Evolutionary conservation across 495 filamentous ascomycete species (phyloP).

Genomic region (Annulohypoxylon maeteangense): DNA sequence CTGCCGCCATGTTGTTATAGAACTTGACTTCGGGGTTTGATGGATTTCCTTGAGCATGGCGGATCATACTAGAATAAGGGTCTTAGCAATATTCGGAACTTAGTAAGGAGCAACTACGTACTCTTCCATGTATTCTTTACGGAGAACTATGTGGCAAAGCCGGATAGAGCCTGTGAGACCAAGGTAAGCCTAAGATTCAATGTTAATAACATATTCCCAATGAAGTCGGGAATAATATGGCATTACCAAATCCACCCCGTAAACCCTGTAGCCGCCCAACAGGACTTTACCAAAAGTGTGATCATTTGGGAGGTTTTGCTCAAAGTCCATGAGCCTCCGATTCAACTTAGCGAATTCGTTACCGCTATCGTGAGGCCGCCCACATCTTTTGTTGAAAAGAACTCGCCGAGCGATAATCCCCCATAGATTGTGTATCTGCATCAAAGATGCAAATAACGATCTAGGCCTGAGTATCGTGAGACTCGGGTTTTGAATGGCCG

Average conservation of each 20-base stretch:
- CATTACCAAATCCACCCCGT: constrained; percentile 55
- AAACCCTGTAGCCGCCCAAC: constrained; percentile 56
- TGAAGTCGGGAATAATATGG: too few species aligned
- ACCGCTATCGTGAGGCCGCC: constrained; percentile 52
- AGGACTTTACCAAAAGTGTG: constrained; percentile 57
- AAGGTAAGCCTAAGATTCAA: constrained; percentile 54
- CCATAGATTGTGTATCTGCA: constrained; percentile 62
- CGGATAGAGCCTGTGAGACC: constrained; percentile 60
- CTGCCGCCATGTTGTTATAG: constrained; percentile 56
- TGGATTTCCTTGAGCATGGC: constrained; percentile 47
- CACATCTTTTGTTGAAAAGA: constrained; percentile 50
- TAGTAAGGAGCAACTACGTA: constrained; percentile 40
- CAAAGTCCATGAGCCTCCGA: constrained; percentile 53
- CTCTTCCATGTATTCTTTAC: constrained; percentile 60
- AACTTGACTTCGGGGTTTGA: constrained; percentile 51
- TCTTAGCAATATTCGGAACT: constrained; percentile 6
- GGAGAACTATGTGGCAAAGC: constrained; percentile 62
- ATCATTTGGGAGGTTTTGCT: constrained; percentile 54
- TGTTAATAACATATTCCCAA: constrained; percentile 3
- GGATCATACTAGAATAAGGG: constrained; percentile 52
- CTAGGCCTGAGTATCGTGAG: constrained; percentile 53
- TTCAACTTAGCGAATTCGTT: constrained; percentile 57
- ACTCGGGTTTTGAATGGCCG: constrained; percentile 56
- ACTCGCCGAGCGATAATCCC: constrained; percentile 59
- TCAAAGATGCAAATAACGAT: constrained; percentile 61